phyloP scores from a whole-genome alignment of 1,284 basidiomycete genomes.

The Apiotrichum laibachii region DNA sequence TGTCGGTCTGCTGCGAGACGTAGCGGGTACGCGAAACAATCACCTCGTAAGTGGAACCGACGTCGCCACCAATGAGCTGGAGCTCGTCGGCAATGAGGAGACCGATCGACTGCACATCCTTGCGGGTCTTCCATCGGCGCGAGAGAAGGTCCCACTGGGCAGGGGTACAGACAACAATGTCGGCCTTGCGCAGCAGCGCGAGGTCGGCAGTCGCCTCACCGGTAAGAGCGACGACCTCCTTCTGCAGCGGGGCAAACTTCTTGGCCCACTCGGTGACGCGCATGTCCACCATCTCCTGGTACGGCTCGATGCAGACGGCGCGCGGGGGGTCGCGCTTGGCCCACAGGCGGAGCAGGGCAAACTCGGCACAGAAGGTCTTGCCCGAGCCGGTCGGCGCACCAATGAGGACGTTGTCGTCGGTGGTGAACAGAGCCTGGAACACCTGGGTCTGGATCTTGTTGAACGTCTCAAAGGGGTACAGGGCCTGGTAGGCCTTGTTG shows the following conservation, averaged over 20 bases:
- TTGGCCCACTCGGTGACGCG: slow-evolving; percentile 82
- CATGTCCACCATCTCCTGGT: slow-evolving; percentile 92
- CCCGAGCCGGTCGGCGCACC: slow-evolving; percentile 95
- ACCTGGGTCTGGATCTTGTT: slow-evolving; percentile 99
- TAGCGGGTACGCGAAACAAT: slow-evolving; percentile 92
- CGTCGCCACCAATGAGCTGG: slow-evolving; percentile 85
- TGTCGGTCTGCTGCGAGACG: slow-evolving; percentile 89
- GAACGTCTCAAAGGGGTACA: slow-evolving; percentile 83
- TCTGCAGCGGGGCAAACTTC: slow-evolving; percentile 80
- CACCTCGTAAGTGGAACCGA: slow-evolving; percentile 94
- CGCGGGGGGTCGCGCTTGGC: slow-evolving; percentile 74
- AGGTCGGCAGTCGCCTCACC: slow-evolving; percentile 94
- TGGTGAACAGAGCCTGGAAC: slow-evolving; percentile 94
- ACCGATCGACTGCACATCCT: slow-evolving; percentile 91
- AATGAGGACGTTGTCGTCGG: slow-evolving; percentile 93
- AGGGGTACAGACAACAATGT: slow-evolving; percentile 87
- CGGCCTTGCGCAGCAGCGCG: slow-evolving; percentile 84
- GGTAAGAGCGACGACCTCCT: slow-evolving; percentile 87
- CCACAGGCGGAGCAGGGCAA: slow-evolving; percentile 89
- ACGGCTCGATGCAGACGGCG: slow-evolving; percentile 96
- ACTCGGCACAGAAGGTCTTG: slow-evolving; percentile 96
- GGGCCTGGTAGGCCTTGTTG: slow-evolving; percentile 81
- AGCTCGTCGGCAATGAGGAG: slow-evolving; percentile 94
- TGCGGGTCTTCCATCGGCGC: slow-evolving; percentile 85
- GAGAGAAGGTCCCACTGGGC: slow-evolving; percentile 95